These are phyloP conservation scores for Colletotrichum phormii DNA, from an alignment of 2,329 filamentous ascomycete species.

Conservation along the genomic window DNA sequence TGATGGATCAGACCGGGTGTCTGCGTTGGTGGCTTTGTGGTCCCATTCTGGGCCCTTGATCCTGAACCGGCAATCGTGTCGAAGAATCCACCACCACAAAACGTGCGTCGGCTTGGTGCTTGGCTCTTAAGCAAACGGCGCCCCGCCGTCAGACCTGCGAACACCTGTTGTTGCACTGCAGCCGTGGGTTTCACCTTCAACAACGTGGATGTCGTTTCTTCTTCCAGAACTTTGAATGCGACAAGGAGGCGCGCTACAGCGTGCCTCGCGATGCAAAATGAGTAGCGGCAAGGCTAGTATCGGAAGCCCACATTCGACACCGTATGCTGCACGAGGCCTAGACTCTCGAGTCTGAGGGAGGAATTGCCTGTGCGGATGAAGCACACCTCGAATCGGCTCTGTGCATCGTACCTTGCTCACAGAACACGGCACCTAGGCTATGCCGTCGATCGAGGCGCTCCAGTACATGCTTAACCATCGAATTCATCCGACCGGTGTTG, in stretches of 20 bases:
- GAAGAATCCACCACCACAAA: not conserved
- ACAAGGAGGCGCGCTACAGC: not conserved
- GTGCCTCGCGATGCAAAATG: not conserved
- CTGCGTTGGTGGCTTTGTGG: not conserved
- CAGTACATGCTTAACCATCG: conserved; percentile 12
- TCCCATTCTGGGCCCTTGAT: conserved; percentile 5
- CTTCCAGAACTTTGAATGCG: not conserved
- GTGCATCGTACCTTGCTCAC: not conserved
- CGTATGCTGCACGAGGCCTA: not conserved
- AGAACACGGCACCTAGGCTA: not conserved
- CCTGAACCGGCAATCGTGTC: conserved; percentile 8
- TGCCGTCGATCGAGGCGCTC: conserved; percentile 2
- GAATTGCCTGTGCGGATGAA: not conserved
- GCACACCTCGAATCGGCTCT: not conserved
- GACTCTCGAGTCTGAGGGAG: not conserved
- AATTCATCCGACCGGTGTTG: not conserved
- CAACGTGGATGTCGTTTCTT: conserved; percentile 9
- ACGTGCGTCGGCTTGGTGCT: conserved; percentile 2
- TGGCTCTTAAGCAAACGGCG: conserved; percentile 4
- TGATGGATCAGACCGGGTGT: not conserved
- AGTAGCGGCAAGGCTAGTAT: not conserved
- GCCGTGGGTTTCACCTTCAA: conserved; percentile 18
- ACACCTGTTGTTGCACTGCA: conserved; percentile 15
- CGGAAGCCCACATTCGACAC: not conserved
- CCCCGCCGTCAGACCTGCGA: conserved; percentile 16